These are phyloP conservation scores for Halophytophthora batemanensis DNA, from an alignment of 352 stramenopile genomes.

Conservation along the genomic window DNA sequence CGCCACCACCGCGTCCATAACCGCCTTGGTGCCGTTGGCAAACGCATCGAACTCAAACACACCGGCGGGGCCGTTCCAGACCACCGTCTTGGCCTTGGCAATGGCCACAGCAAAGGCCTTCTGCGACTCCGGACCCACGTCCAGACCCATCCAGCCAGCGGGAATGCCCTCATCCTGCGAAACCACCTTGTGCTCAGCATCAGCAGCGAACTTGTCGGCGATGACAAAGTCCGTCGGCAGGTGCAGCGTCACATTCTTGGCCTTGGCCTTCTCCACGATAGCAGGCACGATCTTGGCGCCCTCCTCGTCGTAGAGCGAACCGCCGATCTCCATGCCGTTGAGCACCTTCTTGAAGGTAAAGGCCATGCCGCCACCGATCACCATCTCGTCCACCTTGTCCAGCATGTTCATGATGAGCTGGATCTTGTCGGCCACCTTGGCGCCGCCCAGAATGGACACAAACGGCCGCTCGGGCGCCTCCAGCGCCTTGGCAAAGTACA, in stretches of 20 bases:
- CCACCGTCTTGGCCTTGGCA: slow-evolving; percentile 91
- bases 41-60: slow-evolving; percentile 99
- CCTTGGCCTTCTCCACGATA: slow-evolving; percentile 97
- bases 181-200: slow-evolving; percentile 91
- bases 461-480: slow-evolving; percentile 96
- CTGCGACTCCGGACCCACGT: slow-evolving; percentile 95
- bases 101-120: slow-evolving; percentile 82
- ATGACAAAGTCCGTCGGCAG: slow-evolving; percentile 98
- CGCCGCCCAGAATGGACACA: slow-evolving; percentile 97
- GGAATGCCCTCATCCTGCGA: slow-evolving; percentile 92
- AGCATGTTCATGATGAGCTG: slow-evolving; percentile 99
- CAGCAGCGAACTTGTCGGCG: slow-evolving; percentile 96
- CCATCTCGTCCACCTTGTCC: slow-evolving; percentile 98
- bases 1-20: slow-evolving; percentile 96
- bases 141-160: slow-evolving; percentile 96
- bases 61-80: slow-evolving; percentile 99
- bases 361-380: slow-evolving; percentile 99
- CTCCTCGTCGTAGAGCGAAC: slow-evolving; percentile 91
- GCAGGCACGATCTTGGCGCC: slow-evolving; percentile 82
- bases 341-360: slow-evolving; percentile 99
- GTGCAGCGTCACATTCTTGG: slow-evolving; percentile 97
- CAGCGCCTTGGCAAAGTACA: slow-evolving; percentile 99
- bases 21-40: slow-evolving; percentile 90
- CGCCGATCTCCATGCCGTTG: slow-evolving; percentile 95
- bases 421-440: slow-evolving; percentile 99